These are phyloP conservation scores for Potentilla sterilis DNA, from an alignment of 306 rosid species.

Conservation along the genomic window DNA sequence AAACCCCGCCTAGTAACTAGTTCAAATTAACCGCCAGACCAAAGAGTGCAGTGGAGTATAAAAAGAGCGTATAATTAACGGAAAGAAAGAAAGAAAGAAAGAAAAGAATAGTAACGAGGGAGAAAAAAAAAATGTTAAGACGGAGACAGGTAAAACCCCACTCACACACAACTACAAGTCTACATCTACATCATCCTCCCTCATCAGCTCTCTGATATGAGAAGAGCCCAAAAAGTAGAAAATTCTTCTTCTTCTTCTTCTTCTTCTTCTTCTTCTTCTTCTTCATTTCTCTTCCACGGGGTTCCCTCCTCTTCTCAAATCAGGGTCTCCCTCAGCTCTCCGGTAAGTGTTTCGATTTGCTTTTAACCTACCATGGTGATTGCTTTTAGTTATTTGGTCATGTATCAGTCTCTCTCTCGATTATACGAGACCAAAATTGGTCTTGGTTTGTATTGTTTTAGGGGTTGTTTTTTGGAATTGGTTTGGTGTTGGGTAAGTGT, in stretches of 20 bases:
- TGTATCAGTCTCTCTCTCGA: background rate
- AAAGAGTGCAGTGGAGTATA: background rate
- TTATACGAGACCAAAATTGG: background rate
- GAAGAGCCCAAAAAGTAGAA: slow-evolving; percentile 12
- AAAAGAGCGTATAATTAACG: background rate
- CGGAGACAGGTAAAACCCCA: slow-evolving; percentile 32
- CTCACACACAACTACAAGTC: slow-evolving; percentile 8
- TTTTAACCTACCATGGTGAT: background rate
- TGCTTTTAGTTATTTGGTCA: slow-evolving; percentile 3
- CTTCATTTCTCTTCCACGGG: slow-evolving; percentile 31
- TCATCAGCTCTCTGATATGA: background rate
- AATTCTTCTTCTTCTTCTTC: slow-evolving; percentile 24
- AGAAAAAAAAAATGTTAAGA: background rate
- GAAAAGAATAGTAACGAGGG: background rate
- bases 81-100: background rate
- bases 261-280: slow-evolving; percentile 6
- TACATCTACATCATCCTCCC: background rate
- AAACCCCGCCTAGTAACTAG: slow-evolving; percentile 6
- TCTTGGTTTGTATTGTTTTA: background rate
- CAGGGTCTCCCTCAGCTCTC: slow-evolving; percentile 25
- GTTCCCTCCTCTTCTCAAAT: slow-evolving; percentile 2
- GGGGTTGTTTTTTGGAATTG: background rate
- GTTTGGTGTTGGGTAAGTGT: slow-evolving; percentile 8
- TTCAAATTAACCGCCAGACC: background rate
- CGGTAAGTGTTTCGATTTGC: slow-evolving; percentile 32